A percentile compares a stretch with the other conserved stretches of the same genome.
Evolutionary conservation across 805 yeast species (phyloP).

Genomic region (Saturnispora saitoi): DNA sequence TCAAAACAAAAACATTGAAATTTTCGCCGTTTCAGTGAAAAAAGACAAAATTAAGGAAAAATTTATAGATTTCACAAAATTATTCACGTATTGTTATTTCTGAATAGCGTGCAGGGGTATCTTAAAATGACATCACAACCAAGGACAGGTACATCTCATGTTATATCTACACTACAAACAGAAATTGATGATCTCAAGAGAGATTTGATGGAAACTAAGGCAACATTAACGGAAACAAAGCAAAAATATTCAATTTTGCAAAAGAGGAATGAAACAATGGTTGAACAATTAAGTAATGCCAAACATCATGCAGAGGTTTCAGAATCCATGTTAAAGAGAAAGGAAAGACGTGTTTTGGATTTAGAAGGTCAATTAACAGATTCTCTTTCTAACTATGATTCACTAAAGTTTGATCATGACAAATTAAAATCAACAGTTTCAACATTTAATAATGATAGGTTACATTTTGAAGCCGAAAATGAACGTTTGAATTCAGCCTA

Average conservation of each 20-base stretch:
- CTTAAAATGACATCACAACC: slow-evolving; percentile 2
- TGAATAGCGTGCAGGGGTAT: not conserved
- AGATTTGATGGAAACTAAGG: slow-evolving; percentile 18
- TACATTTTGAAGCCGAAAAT: slow-evolving; percentile 39
- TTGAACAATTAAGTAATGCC: slow-evolving; percentile 59
- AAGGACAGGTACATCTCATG: slow-evolving; percentile 22
- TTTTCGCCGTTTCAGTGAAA: not conserved
- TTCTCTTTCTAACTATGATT: slow-evolving; percentile 38
- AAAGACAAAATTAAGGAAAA: not conserved
- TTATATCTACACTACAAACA: slow-evolving; percentile 26
- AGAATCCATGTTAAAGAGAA: slow-evolving; percentile 57
- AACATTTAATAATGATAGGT: slow-evolving; percentile 39
- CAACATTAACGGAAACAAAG: slow-evolving; percentile 37
- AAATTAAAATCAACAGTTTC: slow-evolving; percentile 42
- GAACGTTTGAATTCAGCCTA: slow-evolving; percentile 51
- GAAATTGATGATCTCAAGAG: slow-evolving; percentile 24
- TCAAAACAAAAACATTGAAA: not conserved
- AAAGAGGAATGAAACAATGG: slow-evolving; percentile 43
- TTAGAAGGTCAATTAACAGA: slow-evolving; percentile 52
- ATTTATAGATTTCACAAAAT: not conserved
- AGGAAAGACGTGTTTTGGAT: slow-evolving; percentile 60
- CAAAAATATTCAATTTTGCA: slow-evolving; percentile 40
- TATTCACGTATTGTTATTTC: not conserved
- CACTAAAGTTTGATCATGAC: slow-evolving; percentile 40
- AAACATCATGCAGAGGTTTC: slow-evolving; percentile 75